Evolutionary conservation across 2,329 filamentous ascomycete genomes (phyloP), one percentile per base, ranked within the genome.

Genomic region (Penicillium expansum): DNA sequence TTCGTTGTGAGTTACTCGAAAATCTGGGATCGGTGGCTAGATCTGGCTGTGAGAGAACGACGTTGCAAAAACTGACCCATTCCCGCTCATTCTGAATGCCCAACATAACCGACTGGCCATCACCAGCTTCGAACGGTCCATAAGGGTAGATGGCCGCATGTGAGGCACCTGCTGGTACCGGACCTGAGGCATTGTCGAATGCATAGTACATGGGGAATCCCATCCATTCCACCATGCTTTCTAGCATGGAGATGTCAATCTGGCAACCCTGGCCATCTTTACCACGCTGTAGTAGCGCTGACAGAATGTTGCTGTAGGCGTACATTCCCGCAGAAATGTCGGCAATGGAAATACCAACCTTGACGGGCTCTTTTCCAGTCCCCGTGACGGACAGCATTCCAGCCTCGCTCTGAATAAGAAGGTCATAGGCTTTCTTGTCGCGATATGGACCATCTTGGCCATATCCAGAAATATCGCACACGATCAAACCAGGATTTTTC

Each of bases 161-260:
- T 1, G 80, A 77, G 0, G 82, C 81, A 1, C 82, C 82, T 0
- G 76, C 76, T 2, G 79, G 74, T 1, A 68, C 67, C 0, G 81
- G 81, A 0, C 74, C 71, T 0, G 75, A 59, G 3, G 79, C 76
- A 3, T 74, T 77, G 2, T 81, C 69, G n/a, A 76, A 81, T 0
- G 81, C 71, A 57, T 84, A 85, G 62, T 84, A 82, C 62, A 83
- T 66, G 0, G 81, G 82, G 47, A 83, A 85, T 0, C 72, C 72
- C 82, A 84, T 85, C 82, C 83, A 85, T 62, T 85, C 82, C 0
- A 79, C 74, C 81, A 84, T 82, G 47, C 78, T 77, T 64, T 85
- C 82, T 8, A 85, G 71, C 82, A 85, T 85, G 1, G 80, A 82
- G 16, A 85, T 79, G 42, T 85, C 82, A 20, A 84, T 74, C 18